A percentile compares a stretch with the other conserved stretches of the same genome.
Evolutionary conservation across 257 asterid genomes (phyloP).

Genomic region (Solanum piurae): DNA sequence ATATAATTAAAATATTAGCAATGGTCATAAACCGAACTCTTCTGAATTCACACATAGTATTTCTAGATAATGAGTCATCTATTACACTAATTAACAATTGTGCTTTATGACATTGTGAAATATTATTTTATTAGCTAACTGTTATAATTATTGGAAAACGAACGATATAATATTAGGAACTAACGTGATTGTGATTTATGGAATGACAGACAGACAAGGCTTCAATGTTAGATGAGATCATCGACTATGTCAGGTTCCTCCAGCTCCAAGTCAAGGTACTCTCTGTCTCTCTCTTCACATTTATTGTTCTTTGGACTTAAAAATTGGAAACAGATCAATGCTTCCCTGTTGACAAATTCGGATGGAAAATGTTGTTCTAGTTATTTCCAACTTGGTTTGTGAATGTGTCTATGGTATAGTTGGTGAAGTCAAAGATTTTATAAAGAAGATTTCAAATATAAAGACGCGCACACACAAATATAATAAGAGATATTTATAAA

Average conservation of each 20-base stretch:
- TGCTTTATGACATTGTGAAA: background rate
- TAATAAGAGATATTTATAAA: too few relatives aligned
- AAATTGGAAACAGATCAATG: background rate
- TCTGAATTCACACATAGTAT: background rate
- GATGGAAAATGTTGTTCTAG: background rate
- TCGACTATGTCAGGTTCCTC: conserved; percentile 92
- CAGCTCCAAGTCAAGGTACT: conserved; percentile 97
- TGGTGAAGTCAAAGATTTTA: background rate
- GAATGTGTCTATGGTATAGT: background rate
- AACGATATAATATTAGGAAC: background rate
- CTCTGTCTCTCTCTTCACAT: background rate
- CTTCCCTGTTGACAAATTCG: background rate
- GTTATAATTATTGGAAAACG: background rate
- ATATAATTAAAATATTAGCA: background rate
- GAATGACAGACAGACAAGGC: conserved; percentile 95
- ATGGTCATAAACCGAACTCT: background rate
- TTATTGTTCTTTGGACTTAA: background rate
- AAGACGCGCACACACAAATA: background rate
- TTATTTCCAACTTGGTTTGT: background rate
- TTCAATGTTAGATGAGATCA: conserved; percentile 94
- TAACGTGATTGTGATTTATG: conserved; percentile 16
- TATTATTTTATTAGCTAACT: background rate
- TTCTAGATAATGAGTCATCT: background rate
- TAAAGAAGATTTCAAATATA: background rate
- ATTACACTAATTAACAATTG: background rate